These are phyloP conservation scores for Boletus sensibilis DNA, from an alignment of 768 basidiomycete genomes.

Conservation along the genomic window DNA sequence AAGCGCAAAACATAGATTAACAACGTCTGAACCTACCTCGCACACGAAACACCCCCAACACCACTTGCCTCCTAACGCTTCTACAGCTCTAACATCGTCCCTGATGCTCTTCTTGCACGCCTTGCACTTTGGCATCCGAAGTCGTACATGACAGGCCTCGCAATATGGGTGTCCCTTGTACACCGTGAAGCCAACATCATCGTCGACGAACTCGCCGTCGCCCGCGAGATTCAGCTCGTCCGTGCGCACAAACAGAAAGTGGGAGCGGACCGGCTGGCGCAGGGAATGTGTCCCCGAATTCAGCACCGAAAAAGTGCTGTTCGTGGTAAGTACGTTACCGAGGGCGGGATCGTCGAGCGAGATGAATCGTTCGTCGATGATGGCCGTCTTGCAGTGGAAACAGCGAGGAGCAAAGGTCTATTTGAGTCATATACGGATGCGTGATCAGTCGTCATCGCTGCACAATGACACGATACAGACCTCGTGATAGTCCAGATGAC, in stretches of 20 bases:
- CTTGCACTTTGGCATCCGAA: constrained; percentile 87
- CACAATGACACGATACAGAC: constrained; percentile 30
- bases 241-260: constrained; percentile 22
- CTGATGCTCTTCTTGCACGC: constrained; percentile 82
- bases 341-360: constrained; percentile 87
- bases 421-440: neutral
- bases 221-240: constrained; percentile 61
- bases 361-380: constrained; percentile 95
- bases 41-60: constrained; percentile 93
- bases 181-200: constrained; percentile 85
- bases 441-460: constrained; percentile 4
- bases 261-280: constrained; percentile 39
- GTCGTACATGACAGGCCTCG: constrained; percentile 84
- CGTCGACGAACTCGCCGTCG: constrained; percentile 68
- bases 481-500: constrained; percentile 96
- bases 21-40: constrained; percentile 51
- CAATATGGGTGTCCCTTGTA: constrained; percentile 94
- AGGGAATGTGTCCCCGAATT: constrained; percentile 96
- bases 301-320: constrained; percentile 97
- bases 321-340: constrained; percentile 87
- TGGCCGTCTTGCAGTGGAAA: constrained; percentile 91
- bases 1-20: neutral
- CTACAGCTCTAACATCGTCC: constrained; percentile 76
- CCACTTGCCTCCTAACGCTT: constrained; percentile 91
- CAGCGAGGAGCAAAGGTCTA: constrained; percentile 91